These are phyloP conservation scores for Venturia nashicola DNA, from an alignment of 2,329 filamentous ascomycete species.

Conservation along the genomic window DNA sequence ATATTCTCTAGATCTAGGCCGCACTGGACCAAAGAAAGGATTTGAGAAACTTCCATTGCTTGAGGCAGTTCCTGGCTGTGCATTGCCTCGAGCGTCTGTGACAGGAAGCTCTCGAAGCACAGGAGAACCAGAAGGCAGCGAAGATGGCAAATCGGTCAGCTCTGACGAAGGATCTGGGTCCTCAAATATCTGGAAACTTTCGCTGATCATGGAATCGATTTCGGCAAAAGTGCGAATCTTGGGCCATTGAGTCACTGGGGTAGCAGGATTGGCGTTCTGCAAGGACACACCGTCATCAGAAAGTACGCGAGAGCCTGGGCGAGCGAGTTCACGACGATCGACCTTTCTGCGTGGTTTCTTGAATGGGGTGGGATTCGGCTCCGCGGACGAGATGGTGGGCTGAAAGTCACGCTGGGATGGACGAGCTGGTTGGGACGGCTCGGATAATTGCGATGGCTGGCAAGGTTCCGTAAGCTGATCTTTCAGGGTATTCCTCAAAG, in stretches of 20 bases:
- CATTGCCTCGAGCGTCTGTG: not conserved
- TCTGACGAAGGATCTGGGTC: not conserved
- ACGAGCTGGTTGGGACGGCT: not conserved
- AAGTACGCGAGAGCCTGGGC: not conserved
- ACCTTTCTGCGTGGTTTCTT: conserved; percentile 4
- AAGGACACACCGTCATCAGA: not conserved
- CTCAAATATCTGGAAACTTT: not conserved
- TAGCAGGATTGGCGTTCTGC: not conserved
- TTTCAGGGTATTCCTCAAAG: not conserved
- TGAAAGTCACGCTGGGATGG: not conserved
- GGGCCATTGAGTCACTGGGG: not conserved
- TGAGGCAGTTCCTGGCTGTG: not conserved
- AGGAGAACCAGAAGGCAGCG: not conserved
- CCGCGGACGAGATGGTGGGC: not conserved
- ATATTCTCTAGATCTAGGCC: not conserved
- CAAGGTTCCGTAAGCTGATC: not conserved
- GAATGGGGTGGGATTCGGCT: not conserved
- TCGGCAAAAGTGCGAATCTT: not conserved
- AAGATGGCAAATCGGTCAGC: conserved; percentile 1
- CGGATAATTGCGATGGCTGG: not conserved
- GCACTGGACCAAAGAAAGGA: not conserved
- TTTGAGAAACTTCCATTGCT: not conserved
- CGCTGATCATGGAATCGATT: not conserved
- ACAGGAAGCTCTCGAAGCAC: not conserved
- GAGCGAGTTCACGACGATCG: not conserved